A percentile compares a stretch with the other conserved stretches of the same genome.
Conservation (phyloP, 805 yeast genomes). For the Teunomyces kruisii region DNA sequence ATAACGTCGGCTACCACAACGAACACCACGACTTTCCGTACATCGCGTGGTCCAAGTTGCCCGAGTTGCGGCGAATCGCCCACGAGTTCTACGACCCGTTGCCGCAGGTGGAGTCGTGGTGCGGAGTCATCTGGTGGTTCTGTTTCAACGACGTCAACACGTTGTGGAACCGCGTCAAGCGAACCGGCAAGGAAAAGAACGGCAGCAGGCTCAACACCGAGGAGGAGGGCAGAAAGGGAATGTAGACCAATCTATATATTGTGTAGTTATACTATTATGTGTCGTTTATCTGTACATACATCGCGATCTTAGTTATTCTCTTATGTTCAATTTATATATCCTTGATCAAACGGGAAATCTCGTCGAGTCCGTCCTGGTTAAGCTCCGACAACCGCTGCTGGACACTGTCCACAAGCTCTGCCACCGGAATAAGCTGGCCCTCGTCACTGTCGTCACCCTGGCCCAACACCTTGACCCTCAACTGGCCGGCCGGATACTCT, state of each 20-base stretch:
- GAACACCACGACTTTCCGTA: constrained; percentile 97
- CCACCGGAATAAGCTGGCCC: constrained; percentile 73
- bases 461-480: constrained; percentile 86
- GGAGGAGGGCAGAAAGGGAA: not conserved
- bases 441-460: constrained; percentile 83
- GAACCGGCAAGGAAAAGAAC: constrained; percentile 43
- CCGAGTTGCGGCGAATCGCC: constrained; percentile 63
- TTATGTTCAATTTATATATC: constrained; percentile 43
- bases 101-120: constrained; percentile 79
- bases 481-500: constrained; percentile 76
- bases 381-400: constrained; percentile 33
- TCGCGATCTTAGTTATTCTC: too few species aligned
- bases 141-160: constrained; percentile 64
- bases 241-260: too few species aligned
- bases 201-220: constrained; percentile 26
- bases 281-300: too few species aligned
- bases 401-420: constrained; percentile 55
- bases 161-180: constrained; percentile 80
- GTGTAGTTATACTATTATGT: too few species aligned
- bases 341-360: constrained; percentile 60
- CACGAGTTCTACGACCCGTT: constrained; percentile 78
- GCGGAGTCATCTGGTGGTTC: constrained; percentile 70
- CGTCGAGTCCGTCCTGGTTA: constrained; percentile 58
- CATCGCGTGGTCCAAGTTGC: constrained; percentile 84
- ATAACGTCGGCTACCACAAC: constrained; percentile 93